These are phyloP conservation scores for Tetrahymena thermophila DNA, from an alignment of 73 alveolate species.

Conservation along the genomic window DNA sequence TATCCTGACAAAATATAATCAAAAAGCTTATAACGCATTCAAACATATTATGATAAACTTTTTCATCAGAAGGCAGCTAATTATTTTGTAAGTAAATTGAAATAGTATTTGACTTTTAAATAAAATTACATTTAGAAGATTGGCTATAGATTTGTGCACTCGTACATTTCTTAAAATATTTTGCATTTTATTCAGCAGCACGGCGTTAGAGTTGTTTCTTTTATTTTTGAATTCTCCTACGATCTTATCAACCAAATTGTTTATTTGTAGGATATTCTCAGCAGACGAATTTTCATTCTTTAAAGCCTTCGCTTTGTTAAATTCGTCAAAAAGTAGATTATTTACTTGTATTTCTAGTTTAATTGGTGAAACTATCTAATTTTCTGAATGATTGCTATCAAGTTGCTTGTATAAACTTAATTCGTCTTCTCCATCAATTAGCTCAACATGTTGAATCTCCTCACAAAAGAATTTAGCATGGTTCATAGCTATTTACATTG, in stretches of 20 bases:
- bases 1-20: background rate
- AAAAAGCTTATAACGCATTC: background rate
- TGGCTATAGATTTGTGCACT: background rate
- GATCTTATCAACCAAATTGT: background rate
- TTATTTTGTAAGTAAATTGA: background rate
- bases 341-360: background rate
- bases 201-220: background rate
- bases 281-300: background rate
- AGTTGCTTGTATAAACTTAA: background rate
- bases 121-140: background rate
- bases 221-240: background rate
- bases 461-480: background rate
- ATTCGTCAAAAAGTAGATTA: background rate
- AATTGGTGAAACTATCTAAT: background rate
- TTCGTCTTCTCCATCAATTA: background rate
- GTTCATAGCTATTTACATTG: background rate
- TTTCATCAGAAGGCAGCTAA: background rate
- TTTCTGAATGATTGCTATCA: background rate
- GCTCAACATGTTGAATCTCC: background rate
- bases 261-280: background rate
- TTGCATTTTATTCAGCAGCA: background rate
- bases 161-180: background rate
- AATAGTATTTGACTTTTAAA: background rate
- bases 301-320: background rate
- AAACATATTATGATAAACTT: background rate